These are phyloP conservation scores for Pseudocohnilembus persalinus DNA, from an alignment of 169 alveolate species.

Conservation along the genomic window DNA sequence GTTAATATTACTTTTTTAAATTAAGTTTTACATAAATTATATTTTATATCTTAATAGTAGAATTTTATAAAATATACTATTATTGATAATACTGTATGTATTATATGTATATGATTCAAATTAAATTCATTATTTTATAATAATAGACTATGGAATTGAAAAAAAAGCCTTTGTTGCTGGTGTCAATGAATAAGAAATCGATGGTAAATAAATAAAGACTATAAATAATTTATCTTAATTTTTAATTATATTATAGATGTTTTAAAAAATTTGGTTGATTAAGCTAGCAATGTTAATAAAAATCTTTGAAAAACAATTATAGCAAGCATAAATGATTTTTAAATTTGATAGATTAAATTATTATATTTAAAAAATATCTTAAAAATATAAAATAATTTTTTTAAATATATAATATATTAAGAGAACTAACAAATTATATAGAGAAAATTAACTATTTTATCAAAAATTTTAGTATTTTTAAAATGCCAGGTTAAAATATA, in stretches of 20 bases:
- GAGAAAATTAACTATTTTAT: too few relatives aligned
- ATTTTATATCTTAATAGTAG: background rate
- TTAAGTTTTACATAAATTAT: background rate
- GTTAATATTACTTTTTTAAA: too few relatives aligned
- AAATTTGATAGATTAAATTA: background rate
- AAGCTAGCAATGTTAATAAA: conserved; percentile 16
- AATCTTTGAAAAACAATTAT: conserved; percentile 7
- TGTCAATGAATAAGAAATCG: conserved; percentile 37
- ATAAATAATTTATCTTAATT: background rate
- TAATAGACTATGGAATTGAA: conserved; percentile 41
- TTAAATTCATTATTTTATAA: background rate
- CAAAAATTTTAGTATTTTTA: too few relatives aligned
- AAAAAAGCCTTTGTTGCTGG: conserved; percentile 48
- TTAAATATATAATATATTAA: too few relatives aligned
- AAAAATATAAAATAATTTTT: too few relatives aligned
- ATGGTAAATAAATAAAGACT: conserved; percentile 6
- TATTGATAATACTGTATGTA: background rate
- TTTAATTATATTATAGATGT: background rate
- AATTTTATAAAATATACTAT: too few relatives aligned
- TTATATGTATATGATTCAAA: too few relatives aligned
- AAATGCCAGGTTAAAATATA: too few relatives aligned
- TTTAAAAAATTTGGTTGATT: conserved; percentile 9
- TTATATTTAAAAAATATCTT: background rate
- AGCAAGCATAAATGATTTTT: background rate
- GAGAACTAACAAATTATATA: too few relatives aligned